phyloP scores from a whole-genome alignment of 2,329 filamentous ascomycete species.

The Teratosphaeria pseudoeucalypti region DNA sequence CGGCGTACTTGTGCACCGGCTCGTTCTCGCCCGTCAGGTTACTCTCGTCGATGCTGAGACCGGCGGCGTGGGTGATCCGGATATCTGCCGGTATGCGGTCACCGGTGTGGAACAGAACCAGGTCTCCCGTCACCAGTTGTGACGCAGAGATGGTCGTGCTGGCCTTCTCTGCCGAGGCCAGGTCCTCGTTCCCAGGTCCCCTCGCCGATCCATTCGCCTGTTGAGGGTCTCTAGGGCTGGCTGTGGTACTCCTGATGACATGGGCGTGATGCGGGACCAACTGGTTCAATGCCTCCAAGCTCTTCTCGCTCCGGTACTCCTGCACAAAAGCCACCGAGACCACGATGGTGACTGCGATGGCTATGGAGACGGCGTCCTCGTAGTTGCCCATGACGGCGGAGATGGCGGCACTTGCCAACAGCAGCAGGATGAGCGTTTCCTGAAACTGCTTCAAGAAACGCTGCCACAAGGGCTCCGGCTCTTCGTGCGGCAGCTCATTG shows the following conservation, averaged over 20 bases:
- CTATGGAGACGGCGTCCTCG: conserved; percentile 92
- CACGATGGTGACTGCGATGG: conserved; percentile 91
- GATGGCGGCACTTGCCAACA: conserved; percentile 77
- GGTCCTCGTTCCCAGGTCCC: conserved; percentile 44
- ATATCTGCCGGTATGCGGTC: conserved; percentile 95
- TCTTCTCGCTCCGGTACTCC: conserved; percentile 96
- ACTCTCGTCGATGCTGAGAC: conserved; percentile 90
- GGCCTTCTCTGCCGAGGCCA: conserved; percentile 57
- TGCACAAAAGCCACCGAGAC: conserved; percentile 94
- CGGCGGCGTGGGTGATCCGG: conserved; percentile 78
- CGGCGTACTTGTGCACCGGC: conserved; percentile 67
- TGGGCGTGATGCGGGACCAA: conserved; percentile 93
- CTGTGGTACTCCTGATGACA: conserved; percentile 55
- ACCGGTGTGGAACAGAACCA: conserved; percentile 89
- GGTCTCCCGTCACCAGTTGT: conserved; percentile 80
- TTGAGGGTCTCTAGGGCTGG: background rate
- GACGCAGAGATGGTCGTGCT: conserved; percentile 79
- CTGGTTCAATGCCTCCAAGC: conserved; percentile 85
- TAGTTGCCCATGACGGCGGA: conserved; percentile 86
- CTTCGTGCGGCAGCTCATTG: conserved; percentile 90
- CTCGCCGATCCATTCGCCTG: conserved; percentile 35
- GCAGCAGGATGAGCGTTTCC: conserved; percentile 85
- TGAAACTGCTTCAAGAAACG: conserved; percentile 95
- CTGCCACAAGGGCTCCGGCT: conserved; percentile 87
- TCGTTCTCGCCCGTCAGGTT: conserved; percentile 97